A percentile compares a stretch with the other conserved stretches of the same genome.
Conservation (phyloP, 306 rosid genomes). For the Ziziphus jujuba region DNA sequence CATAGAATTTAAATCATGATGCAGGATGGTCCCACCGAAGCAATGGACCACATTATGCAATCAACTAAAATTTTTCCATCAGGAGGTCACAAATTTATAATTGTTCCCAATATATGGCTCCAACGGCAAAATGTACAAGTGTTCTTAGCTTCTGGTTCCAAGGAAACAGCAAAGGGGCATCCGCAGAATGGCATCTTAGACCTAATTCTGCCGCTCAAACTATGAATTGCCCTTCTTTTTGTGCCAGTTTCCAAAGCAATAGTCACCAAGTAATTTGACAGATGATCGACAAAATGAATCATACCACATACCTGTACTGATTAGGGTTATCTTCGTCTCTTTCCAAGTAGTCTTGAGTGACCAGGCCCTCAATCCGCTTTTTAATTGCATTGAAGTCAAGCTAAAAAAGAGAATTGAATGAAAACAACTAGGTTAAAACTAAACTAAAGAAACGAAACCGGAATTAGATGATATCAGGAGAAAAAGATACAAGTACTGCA, state of each 20-base stretch:
- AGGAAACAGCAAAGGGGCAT: constrained; percentile 31
- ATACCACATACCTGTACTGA: constrained; percentile 84
- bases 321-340: constrained; percentile 90
- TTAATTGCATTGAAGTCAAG: constrained; percentile 92
- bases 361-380: constrained; percentile 92
- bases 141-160: constrained; percentile 32
- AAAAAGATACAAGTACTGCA: constrained; percentile 10
- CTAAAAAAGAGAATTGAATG: constrained; percentile 36
- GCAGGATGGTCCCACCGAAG: constrained; percentile 27
- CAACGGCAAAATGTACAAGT: constrained; percentile 48
- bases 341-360: constrained; percentile 92
- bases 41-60: constrained; percentile 36
- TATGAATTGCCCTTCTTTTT: constrained; percentile 21
- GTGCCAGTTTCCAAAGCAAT: constrained; percentile 30
- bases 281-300: constrained; percentile 32
- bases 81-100: constrained; percentile 33
- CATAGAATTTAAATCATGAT: constrained; percentile 23
- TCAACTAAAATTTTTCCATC: constrained; percentile 42
- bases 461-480: not conserved
- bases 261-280: constrained; percentile 20
- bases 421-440: not conserved
- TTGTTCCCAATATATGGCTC: constrained; percentile 40
- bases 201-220: constrained; percentile 22
- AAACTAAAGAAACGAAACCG: not conserved
- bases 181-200: not conserved